These are phyloP conservation scores for Yarrowia sp. DNA, from an alignment of 805 yeast genomes.

Conservation along the genomic window DNA sequence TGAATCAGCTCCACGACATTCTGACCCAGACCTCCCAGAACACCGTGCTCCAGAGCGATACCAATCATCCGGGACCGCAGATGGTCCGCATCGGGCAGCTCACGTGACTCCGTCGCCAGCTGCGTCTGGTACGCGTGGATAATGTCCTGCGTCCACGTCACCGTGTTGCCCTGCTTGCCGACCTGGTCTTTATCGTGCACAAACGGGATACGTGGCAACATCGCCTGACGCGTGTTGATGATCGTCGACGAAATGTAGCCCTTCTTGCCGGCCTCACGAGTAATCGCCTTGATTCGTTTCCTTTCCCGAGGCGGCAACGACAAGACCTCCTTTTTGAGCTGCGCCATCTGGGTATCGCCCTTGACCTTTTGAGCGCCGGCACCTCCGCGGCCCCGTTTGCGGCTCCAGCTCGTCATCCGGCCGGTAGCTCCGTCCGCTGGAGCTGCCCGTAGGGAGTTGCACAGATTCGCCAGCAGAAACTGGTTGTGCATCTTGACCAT, in stretches of 20 bases:
- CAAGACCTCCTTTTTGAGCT: conserved; percentile 83
- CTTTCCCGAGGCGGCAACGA: conserved; percentile 85
- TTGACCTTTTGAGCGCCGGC: conserved; percentile 49
- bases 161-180: conserved; percentile 45
- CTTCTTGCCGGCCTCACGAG: conserved; percentile 81
- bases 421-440: conserved; percentile 51
- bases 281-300: conserved; percentile 79
- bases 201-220: conserved; percentile 85
- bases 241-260: conserved; percentile 54
- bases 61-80: conserved; percentile 76
- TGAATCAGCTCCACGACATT: conserved; percentile 77
- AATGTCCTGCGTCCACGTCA: conserved; percentile 91
- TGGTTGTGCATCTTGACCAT: conserved; percentile 79
- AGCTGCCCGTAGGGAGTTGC: conserved; percentile 80
- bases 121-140: conserved; percentile 84
- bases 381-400: conserved; percentile 59
- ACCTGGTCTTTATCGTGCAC: conserved; percentile 51
- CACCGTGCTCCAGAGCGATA: conserved; percentile 86
- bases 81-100: conserved; percentile 79
- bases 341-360: conserved; percentile 72
- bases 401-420: conserved; percentile 55
- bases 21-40: conserved; percentile 79
- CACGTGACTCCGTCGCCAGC: conserved; percentile 74
- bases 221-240: conserved; percentile 55
- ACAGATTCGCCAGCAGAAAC: conserved; percentile 76